Evolutionary conservation across 2,329 filamentous ascomycete genomes (phyloP), one percentile per base, ranked within the genome.

Genomic region (Magnaporthiopsis poae): DNA sequence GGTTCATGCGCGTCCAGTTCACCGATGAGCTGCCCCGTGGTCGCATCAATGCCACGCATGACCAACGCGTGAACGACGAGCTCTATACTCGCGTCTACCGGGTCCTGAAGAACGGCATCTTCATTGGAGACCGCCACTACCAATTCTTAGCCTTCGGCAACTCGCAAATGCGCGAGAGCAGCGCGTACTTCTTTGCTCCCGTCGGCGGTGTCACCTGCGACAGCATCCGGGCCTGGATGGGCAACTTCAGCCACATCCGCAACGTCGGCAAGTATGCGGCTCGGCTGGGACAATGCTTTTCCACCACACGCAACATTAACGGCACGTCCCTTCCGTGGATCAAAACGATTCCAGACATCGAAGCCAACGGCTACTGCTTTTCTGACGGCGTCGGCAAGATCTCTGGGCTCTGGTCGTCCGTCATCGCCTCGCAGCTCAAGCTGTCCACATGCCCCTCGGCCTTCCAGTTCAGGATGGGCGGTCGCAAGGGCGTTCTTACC

Each of bases 301-400:
- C 95, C 0, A 97, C 94, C 0, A 99, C 95, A 0, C 81, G 90
- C 68, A 87, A 90, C 13, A 87, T 96, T 60, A 82, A 81, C 35
- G 83, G 86, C 21, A 85, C 88, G 29, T 83, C 82, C 0, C 84
- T 89, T 8, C 85, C 85, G 0, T 80, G 82, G 1, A 80, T 84
- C 15, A 80, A 80, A 5, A 85, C 80, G 4, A 90, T 94, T 39
- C 76, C 82, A 0, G 95, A 98, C 70, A 84, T 98, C 27, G 80
- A 87, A 67, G 82, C 83, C 2, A 87, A 90, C 62, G 84, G 81
- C 0, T 88, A 86, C 72, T 89, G 81, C 68, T 99, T 98, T 74
- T 95, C 90, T 0, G 95, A 99, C 72, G 95, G 95, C 0, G 90
- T 98, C 3, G 95, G 95, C 1, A 96, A 92, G 74, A 91, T 99